Evolutionary conservation across 306 rosid species (phyloP).

Genomic region (Prunus dulcis): DNA sequence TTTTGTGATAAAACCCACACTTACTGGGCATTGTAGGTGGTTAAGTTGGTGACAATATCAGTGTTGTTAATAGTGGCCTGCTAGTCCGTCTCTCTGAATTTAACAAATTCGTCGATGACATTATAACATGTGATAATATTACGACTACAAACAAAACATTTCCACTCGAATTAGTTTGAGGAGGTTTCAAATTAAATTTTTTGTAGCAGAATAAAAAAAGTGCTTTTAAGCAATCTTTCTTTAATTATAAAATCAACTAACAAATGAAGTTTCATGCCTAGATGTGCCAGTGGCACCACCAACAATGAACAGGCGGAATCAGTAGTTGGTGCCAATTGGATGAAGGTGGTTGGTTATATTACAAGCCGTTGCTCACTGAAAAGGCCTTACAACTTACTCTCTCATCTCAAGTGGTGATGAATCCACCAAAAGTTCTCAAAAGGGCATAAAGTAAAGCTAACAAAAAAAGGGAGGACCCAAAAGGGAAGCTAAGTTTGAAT

Average conservation of each 20-base stretch:
- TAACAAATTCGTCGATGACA: no score
- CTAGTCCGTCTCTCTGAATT: no score
- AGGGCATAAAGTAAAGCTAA: conserved; percentile 34
- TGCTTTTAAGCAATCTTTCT: background rate
- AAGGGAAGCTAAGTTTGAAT: conserved; percentile 32
- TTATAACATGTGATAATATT: no score
- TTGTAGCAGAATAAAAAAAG: no score
- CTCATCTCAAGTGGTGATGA: conserved; percentile 43
- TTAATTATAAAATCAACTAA: background rate
- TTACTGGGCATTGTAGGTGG: fast-evolving
- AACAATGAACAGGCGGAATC: conserved; percentile 1
- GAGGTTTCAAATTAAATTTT: no score
- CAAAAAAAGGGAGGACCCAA: conserved; percentile 1
- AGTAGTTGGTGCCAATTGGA: conserved; percentile 3
- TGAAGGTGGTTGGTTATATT: background rate
- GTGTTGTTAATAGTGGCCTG: no score
- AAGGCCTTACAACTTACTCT: conserved; percentile 24
- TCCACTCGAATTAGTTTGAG: no score
- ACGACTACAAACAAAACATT: no score
- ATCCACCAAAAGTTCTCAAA: conserved; percentile 36
- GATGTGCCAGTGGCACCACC: conserved; percentile 16
- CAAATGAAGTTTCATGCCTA: background rate
- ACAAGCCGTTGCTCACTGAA: conserved; percentile 1
- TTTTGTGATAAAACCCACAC: no score
- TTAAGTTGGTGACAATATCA: no score